phyloP scores from a whole-genome alignment of 176 grass and related monocot genomes.

The Ampelocalamus luodianensis region DNA sequence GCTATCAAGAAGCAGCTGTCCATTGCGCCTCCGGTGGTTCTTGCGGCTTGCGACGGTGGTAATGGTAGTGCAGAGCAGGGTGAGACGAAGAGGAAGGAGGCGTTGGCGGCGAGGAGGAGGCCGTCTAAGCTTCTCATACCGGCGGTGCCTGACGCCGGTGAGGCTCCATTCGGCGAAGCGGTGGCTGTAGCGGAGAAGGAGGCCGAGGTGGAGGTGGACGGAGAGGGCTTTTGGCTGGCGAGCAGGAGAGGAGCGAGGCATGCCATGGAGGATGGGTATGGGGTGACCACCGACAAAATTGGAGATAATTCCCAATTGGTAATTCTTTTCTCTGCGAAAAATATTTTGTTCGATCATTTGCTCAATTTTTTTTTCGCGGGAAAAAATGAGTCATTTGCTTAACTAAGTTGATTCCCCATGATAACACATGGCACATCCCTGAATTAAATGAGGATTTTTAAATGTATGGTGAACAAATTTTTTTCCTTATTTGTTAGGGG shows the following conservation, averaged over 20 bases:
- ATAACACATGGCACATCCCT: background rate
- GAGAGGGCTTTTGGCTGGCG: slow-evolving; percentile 60
- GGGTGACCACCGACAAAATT: slow-evolving; percentile 35
- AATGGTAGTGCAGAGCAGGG: background rate
- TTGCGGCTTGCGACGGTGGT: background rate
- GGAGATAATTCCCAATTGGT: slow-evolving; percentile 58
- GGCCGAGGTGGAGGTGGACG: slow-evolving; percentile 48
- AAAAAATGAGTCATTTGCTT: background rate
- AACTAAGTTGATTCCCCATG: background rate
- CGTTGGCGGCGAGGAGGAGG: slow-evolving; percentile 48
- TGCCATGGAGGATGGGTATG: slow-evolving; percentile 86
- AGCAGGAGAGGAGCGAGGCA: slow-evolving; percentile 63
- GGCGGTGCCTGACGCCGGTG: slow-evolving; percentile 15
- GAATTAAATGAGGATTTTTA: background rate
- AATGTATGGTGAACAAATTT: background rate
- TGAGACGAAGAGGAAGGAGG: slow-evolving; percentile 27
- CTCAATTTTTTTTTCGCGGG: background rate
- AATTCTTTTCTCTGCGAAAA: slow-evolving; percentile 11
- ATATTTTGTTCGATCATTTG: background rate
- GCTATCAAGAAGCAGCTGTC: background rate
- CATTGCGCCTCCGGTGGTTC: background rate
- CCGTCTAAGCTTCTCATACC: slow-evolving; percentile 70
- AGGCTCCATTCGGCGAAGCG: slow-evolving; percentile 18
- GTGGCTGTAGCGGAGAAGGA: slow-evolving; percentile 27
- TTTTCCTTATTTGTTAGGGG: background rate